phyloP scores from a whole-genome alignment of 2,329 filamentous ascomycete species.

The Hymenotorrendiella dingleyae region DNA sequence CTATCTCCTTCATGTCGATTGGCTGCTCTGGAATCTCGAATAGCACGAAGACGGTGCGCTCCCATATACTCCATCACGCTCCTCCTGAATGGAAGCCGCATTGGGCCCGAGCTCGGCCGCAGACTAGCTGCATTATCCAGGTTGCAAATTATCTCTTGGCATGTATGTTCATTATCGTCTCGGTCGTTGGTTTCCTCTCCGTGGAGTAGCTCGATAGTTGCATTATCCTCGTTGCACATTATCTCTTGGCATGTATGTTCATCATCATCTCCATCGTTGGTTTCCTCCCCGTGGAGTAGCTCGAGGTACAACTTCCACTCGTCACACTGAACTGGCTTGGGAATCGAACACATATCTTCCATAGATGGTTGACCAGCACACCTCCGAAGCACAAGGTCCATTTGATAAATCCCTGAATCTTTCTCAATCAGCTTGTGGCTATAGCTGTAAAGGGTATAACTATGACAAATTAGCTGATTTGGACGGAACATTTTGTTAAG shows the following conservation, averaged over 20 bases:
- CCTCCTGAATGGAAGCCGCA: too few relatives aligned
- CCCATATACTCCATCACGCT: too few relatives aligned
- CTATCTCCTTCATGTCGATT: too few relatives aligned
- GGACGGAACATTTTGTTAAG: background rate
- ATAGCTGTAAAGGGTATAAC: constrained; percentile 45
- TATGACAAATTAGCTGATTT: constrained; percentile 22
- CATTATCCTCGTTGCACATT: too few relatives aligned
- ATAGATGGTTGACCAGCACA: constrained; percentile 37
- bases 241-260: too few relatives aligned
- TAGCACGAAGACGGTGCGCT: too few relatives aligned
- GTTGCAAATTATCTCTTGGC: too few relatives aligned
- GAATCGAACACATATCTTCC: constrained; percentile 39
- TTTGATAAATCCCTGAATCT: constrained; percentile 36
- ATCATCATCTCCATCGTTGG: constrained; percentile 32
- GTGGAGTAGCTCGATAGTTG: constrained; percentile 40
- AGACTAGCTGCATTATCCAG: too few relatives aligned
- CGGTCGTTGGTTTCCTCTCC: constrained; percentile 33
- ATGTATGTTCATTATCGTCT: too few relatives aligned
- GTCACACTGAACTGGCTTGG: constrained; percentile 49
- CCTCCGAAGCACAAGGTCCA: constrained; percentile 43
- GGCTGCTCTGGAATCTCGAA: too few relatives aligned
- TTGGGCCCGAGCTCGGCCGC: too few relatives aligned
- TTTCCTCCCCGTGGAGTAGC: too few relatives aligned
- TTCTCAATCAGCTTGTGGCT: constrained; percentile 36
- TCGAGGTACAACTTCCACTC: constrained; percentile 49